phyloP scores from a whole-genome alignment of 441 rosid genomes.

The Dalechampia spathulata region DNA sequence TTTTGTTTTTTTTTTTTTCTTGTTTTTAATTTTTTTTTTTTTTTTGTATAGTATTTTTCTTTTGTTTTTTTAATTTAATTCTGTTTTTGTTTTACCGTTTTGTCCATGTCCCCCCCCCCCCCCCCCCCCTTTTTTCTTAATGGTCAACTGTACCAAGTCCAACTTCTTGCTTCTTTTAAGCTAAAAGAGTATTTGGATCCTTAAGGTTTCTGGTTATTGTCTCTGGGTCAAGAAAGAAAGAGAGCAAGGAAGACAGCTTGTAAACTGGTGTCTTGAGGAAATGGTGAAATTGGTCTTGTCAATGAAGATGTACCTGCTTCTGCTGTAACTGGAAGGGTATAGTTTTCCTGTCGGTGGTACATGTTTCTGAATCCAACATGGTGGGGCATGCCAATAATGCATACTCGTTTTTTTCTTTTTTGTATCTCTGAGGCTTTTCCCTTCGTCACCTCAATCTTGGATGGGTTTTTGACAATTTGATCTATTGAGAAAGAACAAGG shows the following conservation, averaged over 20 bases:
- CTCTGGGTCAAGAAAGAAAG: slow-evolving; percentile 2
- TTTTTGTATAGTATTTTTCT: too few species aligned
- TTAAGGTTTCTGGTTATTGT: slow-evolving; percentile 7
- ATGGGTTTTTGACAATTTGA: slow-evolving; percentile 18
- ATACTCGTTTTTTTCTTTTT: slow-evolving; percentile 11
- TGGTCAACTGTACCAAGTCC: slow-evolving; percentile 12
- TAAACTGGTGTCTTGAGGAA: slow-evolving; percentile 20
- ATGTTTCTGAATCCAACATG: slow-evolving; percentile 35
- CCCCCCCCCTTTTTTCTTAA: too few species aligned
- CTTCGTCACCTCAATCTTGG: slow-evolving; percentile 12
- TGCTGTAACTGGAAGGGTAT: slow-evolving; percentile 22
- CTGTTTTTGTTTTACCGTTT: too few species aligned
- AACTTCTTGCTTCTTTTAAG: slow-evolving; percentile 20
- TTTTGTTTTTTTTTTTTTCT: neutral
- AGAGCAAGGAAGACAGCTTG: slow-evolving; percentile 5
- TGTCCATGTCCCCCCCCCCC: too few species aligned
- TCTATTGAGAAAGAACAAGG: slow-evolving; percentile 6
- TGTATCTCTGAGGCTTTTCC: slow-evolving; percentile 12
- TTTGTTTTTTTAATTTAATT: too few species aligned
- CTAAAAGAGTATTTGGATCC: slow-evolving; percentile 22
- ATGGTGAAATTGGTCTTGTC: slow-evolving; percentile 43
- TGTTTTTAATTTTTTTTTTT: neutral
- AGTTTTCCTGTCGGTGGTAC: slow-evolving; percentile 32
- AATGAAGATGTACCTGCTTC: slow-evolving; percentile 26
- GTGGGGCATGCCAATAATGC: slow-evolving; percentile 49